Base-by-base conservation (phyloP, 2,329 filamentous ascomycete genomes). In the Exserohilum turcica region DNA sequence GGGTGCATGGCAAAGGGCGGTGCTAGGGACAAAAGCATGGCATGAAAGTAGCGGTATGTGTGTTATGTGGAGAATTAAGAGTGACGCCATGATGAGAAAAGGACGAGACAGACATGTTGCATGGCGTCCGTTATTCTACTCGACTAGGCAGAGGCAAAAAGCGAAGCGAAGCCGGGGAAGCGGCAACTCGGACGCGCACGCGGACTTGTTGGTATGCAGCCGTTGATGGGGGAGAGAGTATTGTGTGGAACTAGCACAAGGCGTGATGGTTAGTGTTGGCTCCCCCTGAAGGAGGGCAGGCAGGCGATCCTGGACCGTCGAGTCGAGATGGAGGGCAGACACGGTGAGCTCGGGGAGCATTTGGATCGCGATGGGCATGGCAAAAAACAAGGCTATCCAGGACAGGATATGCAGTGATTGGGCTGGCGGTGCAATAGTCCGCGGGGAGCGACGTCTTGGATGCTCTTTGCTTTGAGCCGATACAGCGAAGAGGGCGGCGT, bases 301-400 rank as follows among this genome's bases (percentile, higher is more conserved):
- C 28, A 21, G 12, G 40, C 40, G 15, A 16, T 33, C n/a, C 16
- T 29, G 15, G 40, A 21, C 29, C 29, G 21, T 7, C 21, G 21
- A 21, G 16, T 43, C 29, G 12, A n/a, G 40, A 10, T 5, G 21
- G 21, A 24, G 21, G 21, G 21, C 21, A 24, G 21, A n/a, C n/a
- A n/a, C n/a, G n/a, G n/a, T n/a, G 21, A 24, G 4, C 18, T 32
- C 21, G 19, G 18, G 28, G n/a, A 13, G 13, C 21, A 40, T 48
- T 8, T 13, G 13, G 32, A 52, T 52, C 37, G 39, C 44, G 50
- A 53, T 48, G 44, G n/a, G 39, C 44, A 43, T 38, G 37, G 44
- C 15, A 31, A 53, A 52, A 48, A 53, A 43, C 37, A 53, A 48
- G 32, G 15, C 50, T 32, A 43, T 33, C n/a, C 16, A 27, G 35